phyloP scores from a whole-genome alignment of 2,329 filamentous ascomycete genomes.

The Colletotrichum brevisporum region DNA sequence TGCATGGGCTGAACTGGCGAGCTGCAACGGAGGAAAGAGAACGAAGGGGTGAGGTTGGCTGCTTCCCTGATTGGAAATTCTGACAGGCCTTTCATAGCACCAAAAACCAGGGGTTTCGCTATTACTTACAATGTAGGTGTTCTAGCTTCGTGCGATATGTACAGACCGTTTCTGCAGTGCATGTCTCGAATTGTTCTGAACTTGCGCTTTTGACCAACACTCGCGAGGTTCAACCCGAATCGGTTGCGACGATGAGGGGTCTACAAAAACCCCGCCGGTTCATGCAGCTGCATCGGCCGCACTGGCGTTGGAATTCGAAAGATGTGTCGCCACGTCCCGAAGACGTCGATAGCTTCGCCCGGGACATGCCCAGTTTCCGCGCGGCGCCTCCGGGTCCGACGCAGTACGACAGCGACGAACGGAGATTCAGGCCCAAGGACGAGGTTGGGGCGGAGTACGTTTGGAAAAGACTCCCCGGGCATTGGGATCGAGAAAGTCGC shows the following conservation, averaged over 20 bases:
- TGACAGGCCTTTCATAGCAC: no score
- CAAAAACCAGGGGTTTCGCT: no score
- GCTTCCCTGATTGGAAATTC: no score
- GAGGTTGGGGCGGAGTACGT: not conserved
- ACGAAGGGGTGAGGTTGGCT: no score
- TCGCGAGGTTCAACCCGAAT: no score
- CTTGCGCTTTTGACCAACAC: no score
- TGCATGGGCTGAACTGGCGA: not conserved
- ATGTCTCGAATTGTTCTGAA: no score
- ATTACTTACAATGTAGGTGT: no score
- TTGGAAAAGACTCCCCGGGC: not conserved
- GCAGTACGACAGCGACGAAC: not conserved
- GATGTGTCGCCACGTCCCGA: not conserved
- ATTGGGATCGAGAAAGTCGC: not conserved
- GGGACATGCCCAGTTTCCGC: not conserved
- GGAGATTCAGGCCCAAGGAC: not conserved
- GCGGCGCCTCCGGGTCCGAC: not conserved
- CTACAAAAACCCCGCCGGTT: not conserved
- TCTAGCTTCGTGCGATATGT: no score
- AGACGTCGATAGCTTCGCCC: not conserved
- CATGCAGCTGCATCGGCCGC: no score
- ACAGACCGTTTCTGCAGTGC: no score
- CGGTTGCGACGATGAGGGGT: not conserved
- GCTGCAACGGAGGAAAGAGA: no score
- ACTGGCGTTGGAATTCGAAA: not conserved